phyloP scores from a whole-genome alignment of 106 monocot genomes.

The Dioscorea dumetorum region DNA sequence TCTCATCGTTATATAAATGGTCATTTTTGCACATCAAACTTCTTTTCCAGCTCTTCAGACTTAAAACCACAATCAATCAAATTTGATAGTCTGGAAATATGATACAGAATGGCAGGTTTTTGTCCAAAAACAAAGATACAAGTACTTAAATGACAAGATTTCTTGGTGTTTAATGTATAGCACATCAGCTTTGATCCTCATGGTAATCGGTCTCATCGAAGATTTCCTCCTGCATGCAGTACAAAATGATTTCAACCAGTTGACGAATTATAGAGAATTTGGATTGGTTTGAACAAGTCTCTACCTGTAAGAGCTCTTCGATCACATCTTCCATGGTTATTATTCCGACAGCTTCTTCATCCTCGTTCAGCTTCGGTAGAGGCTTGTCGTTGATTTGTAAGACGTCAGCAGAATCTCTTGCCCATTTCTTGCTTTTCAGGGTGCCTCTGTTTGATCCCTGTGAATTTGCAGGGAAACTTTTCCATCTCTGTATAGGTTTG shows the following conservation, averaged over 20 bases:
- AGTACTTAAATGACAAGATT: no score
- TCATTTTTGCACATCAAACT: no score
- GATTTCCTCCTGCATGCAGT: slow-evolving; percentile 78
- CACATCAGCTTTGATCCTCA: slow-evolving; percentile 21
- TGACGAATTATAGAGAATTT: background rate
- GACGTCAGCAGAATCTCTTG: slow-evolving; percentile 47
- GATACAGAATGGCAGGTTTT: no score
- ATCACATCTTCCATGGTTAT: slow-evolving; percentile 99
- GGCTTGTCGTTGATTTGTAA: slow-evolving; percentile 54
- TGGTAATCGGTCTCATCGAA: slow-evolving; percentile 89
- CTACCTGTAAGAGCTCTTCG: slow-evolving; percentile 90
- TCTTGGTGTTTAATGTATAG: no score
- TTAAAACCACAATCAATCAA: no score
- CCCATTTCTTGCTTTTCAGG: slow-evolving; percentile 44
- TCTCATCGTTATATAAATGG: no score
- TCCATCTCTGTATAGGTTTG: slow-evolving; percentile 32
- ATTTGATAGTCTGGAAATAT: no score
- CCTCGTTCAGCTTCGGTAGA: slow-evolving; percentile 51
- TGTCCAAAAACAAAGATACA: no score
- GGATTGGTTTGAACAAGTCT: background rate
- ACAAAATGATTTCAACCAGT: background rate
- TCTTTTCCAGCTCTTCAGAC: no score
- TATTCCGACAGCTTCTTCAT: slow-evolving; percentile 84
- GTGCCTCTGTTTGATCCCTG: slow-evolving; percentile 21
- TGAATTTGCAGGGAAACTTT: slow-evolving; percentile 39